These are phyloP conservation scores for Plasmodium inui DNA, from an alignment of 169 alveolate genomes.

Conservation along the genomic window DNA sequence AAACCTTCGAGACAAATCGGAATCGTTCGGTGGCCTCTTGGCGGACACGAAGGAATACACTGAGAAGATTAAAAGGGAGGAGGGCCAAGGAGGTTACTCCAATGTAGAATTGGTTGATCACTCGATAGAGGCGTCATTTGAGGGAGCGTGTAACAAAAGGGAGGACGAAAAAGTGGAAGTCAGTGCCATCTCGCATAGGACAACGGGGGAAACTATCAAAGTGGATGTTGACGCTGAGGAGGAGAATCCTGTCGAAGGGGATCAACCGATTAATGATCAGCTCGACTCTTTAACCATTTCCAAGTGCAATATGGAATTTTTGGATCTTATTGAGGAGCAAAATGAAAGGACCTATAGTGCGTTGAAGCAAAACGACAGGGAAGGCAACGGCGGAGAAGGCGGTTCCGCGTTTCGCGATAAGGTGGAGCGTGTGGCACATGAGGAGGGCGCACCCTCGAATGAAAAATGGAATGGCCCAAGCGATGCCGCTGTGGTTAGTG, in stretches of 20 bases:
- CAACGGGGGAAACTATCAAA: neutral
- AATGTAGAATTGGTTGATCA: neutral
- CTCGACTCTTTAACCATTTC: neutral
- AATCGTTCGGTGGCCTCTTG: neutral
- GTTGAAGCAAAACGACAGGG: neutral
- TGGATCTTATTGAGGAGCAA: constrained; percentile 11
- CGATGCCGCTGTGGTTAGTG: neutral
- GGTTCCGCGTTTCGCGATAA: neutral
- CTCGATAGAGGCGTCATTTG: neutral
- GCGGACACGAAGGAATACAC: neutral
- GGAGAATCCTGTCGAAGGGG: neutral
- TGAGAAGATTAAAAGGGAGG: neutral
- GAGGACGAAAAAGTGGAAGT: neutral
- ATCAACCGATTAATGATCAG: neutral
- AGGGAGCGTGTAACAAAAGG: neutral
- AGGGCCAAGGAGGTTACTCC: neutral
- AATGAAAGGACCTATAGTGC: neutral
- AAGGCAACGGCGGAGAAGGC: neutral
- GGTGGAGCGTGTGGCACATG: neutral
- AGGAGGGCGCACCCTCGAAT: neutral
- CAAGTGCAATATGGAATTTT: constrained; percentile 21
- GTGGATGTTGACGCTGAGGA: neutral
- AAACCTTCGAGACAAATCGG: constrained; percentile 18
- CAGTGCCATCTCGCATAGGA: neutral
- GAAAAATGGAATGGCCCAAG: neutral